Base-by-base conservation (phyloP, 768 basidiomycete species). In the Serpula lacrymans region DNA sequence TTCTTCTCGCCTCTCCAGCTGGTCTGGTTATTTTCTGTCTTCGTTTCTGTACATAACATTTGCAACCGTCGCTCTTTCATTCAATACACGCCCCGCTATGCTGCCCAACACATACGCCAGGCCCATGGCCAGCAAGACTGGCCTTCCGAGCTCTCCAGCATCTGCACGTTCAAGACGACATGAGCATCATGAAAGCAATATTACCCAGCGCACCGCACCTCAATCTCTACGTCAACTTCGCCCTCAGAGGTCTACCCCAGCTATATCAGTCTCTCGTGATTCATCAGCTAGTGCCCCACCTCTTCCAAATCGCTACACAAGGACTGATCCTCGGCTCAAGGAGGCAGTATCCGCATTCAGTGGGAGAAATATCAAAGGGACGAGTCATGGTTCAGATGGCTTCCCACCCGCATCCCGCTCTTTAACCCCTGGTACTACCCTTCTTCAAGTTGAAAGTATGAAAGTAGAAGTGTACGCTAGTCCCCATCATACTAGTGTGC, bases 201-300 rank as follows among this genome's bases (percentile, higher is more conserved):
- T 25, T 18, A 46, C 33, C 8, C 34, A 43, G 16, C 41, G 17
- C n/a, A 21, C 25, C 14, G 7, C 17, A 14, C 18, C 34, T 24
- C 20, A 28, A n/a, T 16, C 49, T 28, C 23, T 33, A 36, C 57
- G 52, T 9, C 46, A 52, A 34, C 43, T 59, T 27, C 55, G 53
- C 10, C 43, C 49, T 10, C 57, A 55, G 37, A 54, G 51, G 29
- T 55, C 58, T 5, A 40, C 48, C 21, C 37, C 50, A 8, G 51
- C 55, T 6, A 42, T 52, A 39, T 25, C 46, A 24, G 39, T 13
- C 13, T 29, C 28, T 29, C 26, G 32, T 13, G 33, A 18, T 34
- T n/a, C 36, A 43, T 16, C 37, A 14, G 21, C 43, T 29, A 24
- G 24, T 17, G 23, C 41, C 37, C 28, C 8, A 22, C 41, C 31